A percentile compares a stretch with the other conserved stretches of the same genome.
Conservation (phyloP, 148 eudicot genomes). For the Limonium bicolor region DNA sequence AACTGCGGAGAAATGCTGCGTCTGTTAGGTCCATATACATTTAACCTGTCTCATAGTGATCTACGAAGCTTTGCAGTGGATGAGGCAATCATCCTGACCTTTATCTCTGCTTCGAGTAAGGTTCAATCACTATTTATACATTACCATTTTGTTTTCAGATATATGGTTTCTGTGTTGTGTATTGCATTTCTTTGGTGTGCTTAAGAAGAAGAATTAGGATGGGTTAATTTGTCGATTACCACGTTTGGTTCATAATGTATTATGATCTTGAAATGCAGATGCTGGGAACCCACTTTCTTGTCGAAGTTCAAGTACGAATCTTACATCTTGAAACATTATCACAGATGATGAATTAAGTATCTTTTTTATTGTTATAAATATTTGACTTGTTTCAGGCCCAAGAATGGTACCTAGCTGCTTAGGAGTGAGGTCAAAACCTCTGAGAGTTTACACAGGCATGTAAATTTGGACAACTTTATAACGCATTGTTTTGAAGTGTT, state of each 20-base stretch:
- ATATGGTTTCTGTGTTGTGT: no score
- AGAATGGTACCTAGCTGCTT: conserved; percentile 63
- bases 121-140: no score
- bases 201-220: no score
- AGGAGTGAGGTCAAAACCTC: conserved; percentile 24
- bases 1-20: no score
- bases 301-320: conserved; percentile 33
- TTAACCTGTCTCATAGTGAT: conserved; percentile 38
- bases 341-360: background rate
- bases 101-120: conserved; percentile 71
- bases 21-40: conserved; percentile 17
- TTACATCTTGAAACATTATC: background rate
- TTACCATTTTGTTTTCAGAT: no score
- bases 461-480: background rate
- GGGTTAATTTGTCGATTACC: no score
- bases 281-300: conserved; percentile 55
- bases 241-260: no score
- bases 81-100: conserved; percentile 53
- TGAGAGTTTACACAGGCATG: conserved; percentile 62
- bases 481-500: background rate
- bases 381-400: conserved; percentile 29
- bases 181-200: no score
- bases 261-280: conserved; percentile 23
- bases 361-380: background rate
- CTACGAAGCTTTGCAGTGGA: conserved; percentile 49